Evolutionary conservation across 2,329 filamentous ascomycete genomes (phyloP).

Genomic region (Grosmannia huntii): DNA sequence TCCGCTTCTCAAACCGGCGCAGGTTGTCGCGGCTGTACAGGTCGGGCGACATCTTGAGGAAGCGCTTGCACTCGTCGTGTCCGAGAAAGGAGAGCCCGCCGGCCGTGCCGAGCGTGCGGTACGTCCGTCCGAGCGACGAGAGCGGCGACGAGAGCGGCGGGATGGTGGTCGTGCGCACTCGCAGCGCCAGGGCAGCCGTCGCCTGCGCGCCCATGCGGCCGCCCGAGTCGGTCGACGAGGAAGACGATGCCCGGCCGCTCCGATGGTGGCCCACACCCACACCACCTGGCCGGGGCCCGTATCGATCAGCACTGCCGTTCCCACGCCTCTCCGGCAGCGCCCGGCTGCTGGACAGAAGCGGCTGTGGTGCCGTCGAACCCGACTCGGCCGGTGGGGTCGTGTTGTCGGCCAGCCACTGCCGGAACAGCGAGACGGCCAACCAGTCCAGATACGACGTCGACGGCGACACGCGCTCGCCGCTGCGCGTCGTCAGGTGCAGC

Average conservation of each 20-base stretch:
- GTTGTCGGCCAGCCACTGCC: slow-evolving; percentile 87
- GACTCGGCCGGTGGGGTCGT: slow-evolving; percentile 55
- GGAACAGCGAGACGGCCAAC: slow-evolving; percentile 76
- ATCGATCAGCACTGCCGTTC: slow-evolving; percentile 6
- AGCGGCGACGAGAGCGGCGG: slow-evolving; percentile 32
- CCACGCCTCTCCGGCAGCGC: slow-evolving; percentile 22
- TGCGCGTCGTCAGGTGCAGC: slow-evolving; percentile 61
- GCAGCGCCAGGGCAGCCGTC: slow-evolving; percentile 8
- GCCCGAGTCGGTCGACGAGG: slow-evolving; percentile 8
- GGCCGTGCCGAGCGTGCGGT: slow-evolving; percentile 59
- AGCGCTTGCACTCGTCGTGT: slow-evolving; percentile 83
- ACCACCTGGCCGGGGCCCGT: slow-evolving; percentile 11
- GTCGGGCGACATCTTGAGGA: slow-evolving; percentile 71
- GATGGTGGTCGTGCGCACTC: slow-evolving; percentile 17
- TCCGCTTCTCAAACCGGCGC: slow-evolving; percentile 68
- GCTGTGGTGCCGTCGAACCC: not conserved
- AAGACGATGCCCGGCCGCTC: slow-evolving; percentile 16
- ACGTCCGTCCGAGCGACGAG: slow-evolving; percentile 57
- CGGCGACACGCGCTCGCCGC: slow-evolving; percentile 73
- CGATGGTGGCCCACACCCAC: slow-evolving; percentile 11
- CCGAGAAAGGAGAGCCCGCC: slow-evolving; percentile 52
- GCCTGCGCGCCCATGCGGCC: not conserved
- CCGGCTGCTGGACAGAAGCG: not conserved
- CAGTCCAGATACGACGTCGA: slow-evolving; percentile 75
- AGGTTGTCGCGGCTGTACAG: slow-evolving; percentile 80